These are phyloP conservation scores for Quercus ilex DNA, from an alignment of 306 rosid species.

Conservation along the genomic window DNA sequence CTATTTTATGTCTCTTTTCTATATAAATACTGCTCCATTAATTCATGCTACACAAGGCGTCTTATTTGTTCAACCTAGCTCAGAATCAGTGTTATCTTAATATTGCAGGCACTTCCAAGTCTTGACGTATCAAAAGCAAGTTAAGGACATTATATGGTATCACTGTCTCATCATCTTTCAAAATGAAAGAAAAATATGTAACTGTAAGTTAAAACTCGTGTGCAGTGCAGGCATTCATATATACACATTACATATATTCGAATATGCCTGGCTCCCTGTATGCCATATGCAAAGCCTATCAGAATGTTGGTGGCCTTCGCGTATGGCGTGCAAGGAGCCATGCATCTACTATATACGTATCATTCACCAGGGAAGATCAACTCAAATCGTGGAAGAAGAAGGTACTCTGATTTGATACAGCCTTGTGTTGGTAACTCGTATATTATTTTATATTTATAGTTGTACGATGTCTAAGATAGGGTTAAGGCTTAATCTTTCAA, in stretches of 20 bases:
- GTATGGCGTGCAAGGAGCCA: constrained; percentile 40
- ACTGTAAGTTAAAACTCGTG: too few relatives aligned
- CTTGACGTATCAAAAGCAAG: not conserved
- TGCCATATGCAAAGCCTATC: constrained; percentile 36
- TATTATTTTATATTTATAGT: too few relatives aligned
- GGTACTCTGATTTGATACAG: not conserved
- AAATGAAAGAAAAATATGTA: too few relatives aligned
- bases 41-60: not conserved
- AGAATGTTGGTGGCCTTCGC: constrained; percentile 25
- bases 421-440: not conserved
- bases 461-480: too few relatives aligned
- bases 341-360: constrained; percentile 10
- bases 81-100: not conserved
- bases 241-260: not conserved
- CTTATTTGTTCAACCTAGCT: not conserved
- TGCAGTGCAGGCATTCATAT: too few relatives aligned
- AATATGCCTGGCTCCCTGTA: constrained; percentile 45
- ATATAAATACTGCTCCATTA: constrained; percentile 12
- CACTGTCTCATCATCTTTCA: too few relatives aligned
- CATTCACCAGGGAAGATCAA: not conserved
- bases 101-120: not conserved
- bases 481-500: too few relatives aligned
- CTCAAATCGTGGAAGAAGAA: not conserved
- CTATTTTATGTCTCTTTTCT: not conserved
- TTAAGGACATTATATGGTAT: too few relatives aligned